Conservation (phyloP, 176 grass and related monocot genomes). For the Aegilops speltoides region DNA sequence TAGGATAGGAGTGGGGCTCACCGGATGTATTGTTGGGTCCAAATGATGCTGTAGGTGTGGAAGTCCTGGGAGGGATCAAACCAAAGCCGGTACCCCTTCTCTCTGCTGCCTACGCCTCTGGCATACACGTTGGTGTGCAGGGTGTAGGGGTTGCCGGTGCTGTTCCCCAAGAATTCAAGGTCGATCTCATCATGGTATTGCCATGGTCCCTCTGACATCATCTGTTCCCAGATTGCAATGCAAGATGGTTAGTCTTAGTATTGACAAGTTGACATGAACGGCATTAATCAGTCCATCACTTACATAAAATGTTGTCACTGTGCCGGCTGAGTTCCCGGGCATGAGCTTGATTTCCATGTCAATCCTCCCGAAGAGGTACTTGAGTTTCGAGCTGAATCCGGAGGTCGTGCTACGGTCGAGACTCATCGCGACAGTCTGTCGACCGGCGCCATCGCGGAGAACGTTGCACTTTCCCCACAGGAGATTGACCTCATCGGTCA, state of each 20-base stretch:
- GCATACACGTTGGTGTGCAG: slow-evolving; percentile 81
- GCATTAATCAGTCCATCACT: slow-evolving; percentile 6
- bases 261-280: not conserved
- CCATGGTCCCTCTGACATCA: slow-evolving; percentile 37
- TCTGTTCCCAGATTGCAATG: slow-evolving; percentile 17
- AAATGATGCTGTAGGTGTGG: slow-evolving; percentile 75
- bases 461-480: slow-evolving; percentile 41
- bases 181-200: slow-evolving; percentile 68
- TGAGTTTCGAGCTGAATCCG: slow-evolving; percentile 47
- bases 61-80: slow-evolving; percentile 76
- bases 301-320: slow-evolving; percentile 70
- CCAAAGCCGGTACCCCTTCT: slow-evolving; percentile 64
- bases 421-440: slow-evolving; percentile 33
- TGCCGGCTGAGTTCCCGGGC: slow-evolving; percentile 63
- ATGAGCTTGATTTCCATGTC: slow-evolving; percentile 68
- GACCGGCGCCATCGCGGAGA: slow-evolving; percentile 22
- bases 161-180: slow-evolving; percentile 73
- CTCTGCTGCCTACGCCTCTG: slow-evolving; percentile 54
- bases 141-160: slow-evolving; percentile 52
- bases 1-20: slow-evolving; percentile 35
- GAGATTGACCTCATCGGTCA: slow-evolving; percentile 29
- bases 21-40: slow-evolving; percentile 48
- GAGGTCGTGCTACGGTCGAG: slow-evolving; percentile 37
- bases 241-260: slow-evolving; percentile 43
- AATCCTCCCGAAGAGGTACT: slow-evolving; percentile 53